These are phyloP conservation scores for Hortaea sp. DNA, from an alignment of 2,329 filamentous ascomycete species.

Conservation along the genomic window DNA sequence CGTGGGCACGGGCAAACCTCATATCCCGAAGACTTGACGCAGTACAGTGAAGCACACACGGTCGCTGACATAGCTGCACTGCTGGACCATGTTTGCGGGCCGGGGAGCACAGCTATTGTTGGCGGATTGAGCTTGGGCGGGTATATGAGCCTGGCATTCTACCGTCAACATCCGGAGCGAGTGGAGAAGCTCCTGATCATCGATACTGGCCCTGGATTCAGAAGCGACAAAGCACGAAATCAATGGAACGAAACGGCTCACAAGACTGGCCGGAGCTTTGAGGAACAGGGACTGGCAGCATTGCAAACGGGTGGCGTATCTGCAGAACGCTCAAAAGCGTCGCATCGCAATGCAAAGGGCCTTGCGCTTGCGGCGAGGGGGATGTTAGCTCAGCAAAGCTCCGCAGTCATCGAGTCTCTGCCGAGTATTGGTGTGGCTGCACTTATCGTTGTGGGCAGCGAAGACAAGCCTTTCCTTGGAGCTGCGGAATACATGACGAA, in stretches of 20 bases:
- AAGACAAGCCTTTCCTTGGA: constrained; percentile 18
- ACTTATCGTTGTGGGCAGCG: constrained; percentile 16
- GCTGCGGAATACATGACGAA: constrained; percentile 20
- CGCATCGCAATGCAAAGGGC: constrained; percentile 16
- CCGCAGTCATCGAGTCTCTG: constrained; percentile 15
- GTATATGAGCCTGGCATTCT: constrained; percentile 21
- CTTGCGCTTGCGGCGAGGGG: constrained; percentile 18
- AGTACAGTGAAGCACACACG: constrained; percentile 18
- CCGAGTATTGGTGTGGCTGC: constrained; percentile 12
- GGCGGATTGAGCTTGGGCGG: constrained; percentile 19
- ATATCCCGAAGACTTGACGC: constrained; percentile 12
- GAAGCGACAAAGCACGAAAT: constrained; percentile 14
- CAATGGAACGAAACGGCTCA: constrained; percentile 17
- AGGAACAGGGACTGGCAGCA: constrained; percentile 10
- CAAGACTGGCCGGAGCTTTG: constrained; percentile 13
- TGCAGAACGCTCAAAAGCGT: constrained; percentile 10
- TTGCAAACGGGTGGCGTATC: constrained; percentile 6
- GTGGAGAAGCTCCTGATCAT: constrained; percentile 19
- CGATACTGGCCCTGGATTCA: constrained; percentile 20
- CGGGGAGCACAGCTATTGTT: constrained; percentile 11
- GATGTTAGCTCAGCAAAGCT: constrained; percentile 17
- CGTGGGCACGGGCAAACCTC: constrained; percentile 15
- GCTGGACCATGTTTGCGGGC: constrained; percentile 12
- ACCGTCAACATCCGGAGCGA: constrained; percentile 12
- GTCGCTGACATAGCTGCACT: constrained; percentile 19